Evolutionary conservation across 2,329 filamentous ascomycete genomes (phyloP).

Genomic region (Trichoderma arundinaceum): DNA sequence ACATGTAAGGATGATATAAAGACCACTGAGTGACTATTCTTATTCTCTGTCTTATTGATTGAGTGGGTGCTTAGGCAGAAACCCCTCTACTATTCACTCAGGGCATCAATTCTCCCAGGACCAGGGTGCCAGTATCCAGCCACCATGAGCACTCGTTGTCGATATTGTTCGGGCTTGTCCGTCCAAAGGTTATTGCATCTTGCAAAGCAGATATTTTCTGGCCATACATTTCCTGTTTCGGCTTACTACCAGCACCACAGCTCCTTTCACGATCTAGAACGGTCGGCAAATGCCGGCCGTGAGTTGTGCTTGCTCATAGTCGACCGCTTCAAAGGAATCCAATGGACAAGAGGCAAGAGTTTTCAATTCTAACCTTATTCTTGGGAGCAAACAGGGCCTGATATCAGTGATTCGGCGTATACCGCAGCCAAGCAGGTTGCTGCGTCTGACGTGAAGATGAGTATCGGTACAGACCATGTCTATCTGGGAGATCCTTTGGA

Average conservation of each 20-base stretch:
- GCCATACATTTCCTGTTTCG: slow-evolving; percentile 8
- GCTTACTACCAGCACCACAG: slow-evolving; percentile 23
- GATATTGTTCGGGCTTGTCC: slow-evolving; percentile 2
- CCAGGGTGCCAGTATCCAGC: neutral
- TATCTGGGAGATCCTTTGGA: neutral
- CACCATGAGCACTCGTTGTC: neutral
- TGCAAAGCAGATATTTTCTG: neutral
- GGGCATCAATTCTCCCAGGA: too few species aligned
- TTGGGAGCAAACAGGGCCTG: slow-evolving; percentile 7
- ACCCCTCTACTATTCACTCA: neutral
- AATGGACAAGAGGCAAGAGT: neutral
- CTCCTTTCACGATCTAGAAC: slow-evolving; percentile 20
- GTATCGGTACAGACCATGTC: slow-evolving; percentile 1
- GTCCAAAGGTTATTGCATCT: neutral
- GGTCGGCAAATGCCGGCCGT: slow-evolving; percentile 14
- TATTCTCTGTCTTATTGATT: too few species aligned
- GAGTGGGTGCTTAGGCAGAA: too few species aligned
- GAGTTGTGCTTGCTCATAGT: slow-evolving; percentile 24
- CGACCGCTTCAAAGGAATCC: slow-evolving; percentile 18
- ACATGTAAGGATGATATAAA: too few species aligned
- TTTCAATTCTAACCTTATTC: neutral
- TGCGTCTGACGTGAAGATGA: slow-evolving; percentile 11
- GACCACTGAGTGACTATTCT: too few species aligned
- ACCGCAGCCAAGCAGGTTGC: neutral
- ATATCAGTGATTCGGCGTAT: neutral